Base-by-base conservation (phyloP, 1,139 yeast genomes). In the Protomyces gravidus region DNA sequence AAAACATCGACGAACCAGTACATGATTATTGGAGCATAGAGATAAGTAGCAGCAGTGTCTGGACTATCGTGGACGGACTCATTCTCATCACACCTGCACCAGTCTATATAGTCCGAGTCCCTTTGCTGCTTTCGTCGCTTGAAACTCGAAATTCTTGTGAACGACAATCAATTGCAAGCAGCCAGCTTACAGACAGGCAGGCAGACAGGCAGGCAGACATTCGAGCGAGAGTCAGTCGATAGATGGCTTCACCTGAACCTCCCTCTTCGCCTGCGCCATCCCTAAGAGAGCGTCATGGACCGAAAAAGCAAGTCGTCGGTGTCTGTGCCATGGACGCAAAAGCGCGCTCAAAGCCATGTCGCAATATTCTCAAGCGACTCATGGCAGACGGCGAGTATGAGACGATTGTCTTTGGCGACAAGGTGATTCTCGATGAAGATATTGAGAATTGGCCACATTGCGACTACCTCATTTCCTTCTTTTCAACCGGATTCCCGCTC, bases 321-420 rank as follows among this genome's bases (percentile, higher is more conserved):
- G 96, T 94, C 0, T 94, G 98, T 75, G 99, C 99, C 6, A 90
- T 94, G 97, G 98, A 94, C 72, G 85, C 92, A 60, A 94, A 94
- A 72, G 98, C 90, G 1, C 79, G 95, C 70, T 86, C 95, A 42
- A 94, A 94, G 73, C 98, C 99, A 1, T 92, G 97, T 70, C 78
- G 97, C 63, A 88, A 86, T 64, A 94, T 94, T 64, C 77, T 94
- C 67, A 90, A 88, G 71, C 77, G 96, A 56, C 76, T 94, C 68
- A 87, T 90, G 64, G 95, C 88, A 67, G 56, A 45, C 15, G 53
- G 55, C 28, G 85, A 88, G 67, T 97, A 96, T 28, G 98, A 92
- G 72, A 89, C 97, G 0, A 86, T 94, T 28, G 89, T 92, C 61
- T 94, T 94, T 75, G 98, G 98, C 61, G 99, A 94, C 72, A 94